phyloP scores from a whole-genome alignment of 1,139 yeast species.

The Sugiyamaella paludigena region DNA sequence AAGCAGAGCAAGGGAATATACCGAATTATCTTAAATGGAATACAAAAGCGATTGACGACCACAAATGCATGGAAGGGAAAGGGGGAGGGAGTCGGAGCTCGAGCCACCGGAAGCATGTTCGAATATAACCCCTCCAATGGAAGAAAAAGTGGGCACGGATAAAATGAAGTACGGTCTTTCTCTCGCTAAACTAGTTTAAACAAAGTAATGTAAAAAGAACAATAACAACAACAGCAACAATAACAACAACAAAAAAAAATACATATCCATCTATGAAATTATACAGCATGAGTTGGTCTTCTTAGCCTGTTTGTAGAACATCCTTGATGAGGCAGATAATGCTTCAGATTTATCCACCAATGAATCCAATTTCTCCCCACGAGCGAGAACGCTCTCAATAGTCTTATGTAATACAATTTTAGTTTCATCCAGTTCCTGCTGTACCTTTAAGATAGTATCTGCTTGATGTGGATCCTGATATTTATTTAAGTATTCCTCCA shows the following conservation, averaged over 20 bases:
- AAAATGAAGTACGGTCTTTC: background rate
- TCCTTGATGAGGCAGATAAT: slow-evolving; percentile 78
- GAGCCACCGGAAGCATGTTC: background rate
- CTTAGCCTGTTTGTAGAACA: slow-evolving; percentile 96
- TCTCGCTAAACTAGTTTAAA: background rate
- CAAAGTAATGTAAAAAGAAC: background rate
- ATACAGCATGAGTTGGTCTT: slow-evolving; percentile 96
- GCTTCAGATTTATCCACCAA: slow-evolving; percentile 95
- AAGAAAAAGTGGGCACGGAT: background rate
- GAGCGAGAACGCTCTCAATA: slow-evolving; percentile 86
- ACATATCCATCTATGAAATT: slow-evolving; percentile 47
- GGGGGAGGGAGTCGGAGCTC: background rate
- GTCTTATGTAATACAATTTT: slow-evolving; percentile 95
- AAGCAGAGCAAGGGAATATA: too few relatives aligned
- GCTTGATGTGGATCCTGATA: slow-evolving; percentile 98
- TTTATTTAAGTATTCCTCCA: slow-evolving; percentile 69
- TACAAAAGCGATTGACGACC: too few relatives aligned
- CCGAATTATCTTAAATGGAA: too few relatives aligned
- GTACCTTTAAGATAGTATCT: slow-evolving; percentile 94
- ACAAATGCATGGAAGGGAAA: too few relatives aligned
- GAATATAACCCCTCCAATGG: background rate
- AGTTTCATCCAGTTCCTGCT: slow-evolving; percentile 96
- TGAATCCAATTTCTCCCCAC: slow-evolving; percentile 94
- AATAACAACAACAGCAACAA: background rate
- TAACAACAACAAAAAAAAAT: background rate